These are phyloP conservation scores for Populus davidiana DNA, from an alignment of 345 rosid genomes.

Conservation along the genomic window DNA sequence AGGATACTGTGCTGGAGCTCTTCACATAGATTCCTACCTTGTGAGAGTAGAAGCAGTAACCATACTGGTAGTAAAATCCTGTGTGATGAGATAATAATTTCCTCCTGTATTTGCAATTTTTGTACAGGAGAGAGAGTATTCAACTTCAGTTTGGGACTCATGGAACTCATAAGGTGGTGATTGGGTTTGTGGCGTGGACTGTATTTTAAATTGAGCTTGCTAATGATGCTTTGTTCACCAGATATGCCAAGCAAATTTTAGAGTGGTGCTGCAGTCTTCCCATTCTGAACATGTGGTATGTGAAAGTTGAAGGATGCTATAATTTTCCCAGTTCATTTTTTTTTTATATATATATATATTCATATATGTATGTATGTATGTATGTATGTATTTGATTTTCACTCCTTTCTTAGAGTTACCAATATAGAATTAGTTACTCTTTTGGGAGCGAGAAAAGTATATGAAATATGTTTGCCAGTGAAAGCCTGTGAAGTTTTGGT, in stretches of 20 bases:
- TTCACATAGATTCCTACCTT: conserved; percentile 7
- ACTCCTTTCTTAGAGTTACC: not conserved
- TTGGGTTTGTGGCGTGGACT: conserved; percentile 11
- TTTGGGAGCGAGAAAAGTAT: not conserved
- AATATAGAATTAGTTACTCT: not conserved
- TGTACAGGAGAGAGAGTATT: conserved; percentile 22
- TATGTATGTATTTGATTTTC: not conserved
- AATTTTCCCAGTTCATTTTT: not conserved
- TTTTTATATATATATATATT: no score
- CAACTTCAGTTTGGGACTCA: not conserved
- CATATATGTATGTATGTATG: not conserved
- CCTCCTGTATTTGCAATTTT: conserved; percentile 21
- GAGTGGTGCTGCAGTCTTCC: conserved; percentile 15
- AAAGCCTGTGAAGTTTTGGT: not conserved
- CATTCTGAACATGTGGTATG: conserved; percentile 14
- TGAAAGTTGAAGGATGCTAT: conserved; percentile 1
- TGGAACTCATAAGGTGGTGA: not conserved
- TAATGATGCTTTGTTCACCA: conserved; percentile 14
- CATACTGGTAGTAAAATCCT: conserved; percentile 16
- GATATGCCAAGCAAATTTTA: conserved; percentile 14
- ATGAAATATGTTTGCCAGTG: not conserved
- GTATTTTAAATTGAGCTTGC: conserved; percentile 14
- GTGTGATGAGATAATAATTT: conserved; percentile 20
- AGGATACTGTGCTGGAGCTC: conserved; percentile 15
- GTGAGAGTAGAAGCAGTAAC: conserved; percentile 11